phyloP scores from a whole-genome alignment of 176 grass and related monocot genomes.

The Paspalum vaginatum region DNA sequence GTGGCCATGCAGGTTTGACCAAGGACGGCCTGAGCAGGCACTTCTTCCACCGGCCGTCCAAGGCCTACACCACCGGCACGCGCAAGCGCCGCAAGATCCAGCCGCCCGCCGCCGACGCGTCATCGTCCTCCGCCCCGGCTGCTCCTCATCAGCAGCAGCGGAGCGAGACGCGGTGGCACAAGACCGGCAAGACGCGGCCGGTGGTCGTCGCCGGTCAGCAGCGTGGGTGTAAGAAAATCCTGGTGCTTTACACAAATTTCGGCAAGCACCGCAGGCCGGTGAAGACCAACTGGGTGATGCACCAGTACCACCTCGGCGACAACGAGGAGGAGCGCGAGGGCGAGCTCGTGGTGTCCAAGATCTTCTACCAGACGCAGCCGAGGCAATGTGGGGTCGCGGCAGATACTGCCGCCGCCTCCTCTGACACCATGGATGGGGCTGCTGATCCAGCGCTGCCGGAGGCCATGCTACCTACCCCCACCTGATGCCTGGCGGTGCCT shows the following conservation, averaged over 20 bases:
- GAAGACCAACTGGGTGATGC: slow-evolving; percentile 99
- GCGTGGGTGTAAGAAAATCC: slow-evolving; percentile 94
- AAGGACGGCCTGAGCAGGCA: slow-evolving; percentile 85
- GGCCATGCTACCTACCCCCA: not conserved
- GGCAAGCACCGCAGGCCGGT: slow-evolving; percentile 76
- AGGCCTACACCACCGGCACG: slow-evolving; percentile 94
- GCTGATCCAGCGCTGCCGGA: not conserved
- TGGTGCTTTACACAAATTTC: slow-evolving; percentile 95
- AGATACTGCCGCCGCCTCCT: not conserved
- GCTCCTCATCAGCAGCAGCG: slow-evolving; percentile 35
- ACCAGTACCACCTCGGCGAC: slow-evolving; percentile 92
- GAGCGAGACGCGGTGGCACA: slow-evolving; percentile 95
- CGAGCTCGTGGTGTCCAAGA: slow-evolving; percentile 94
- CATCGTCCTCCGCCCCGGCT: not conserved
- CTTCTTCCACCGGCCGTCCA: slow-evolving; percentile 95
- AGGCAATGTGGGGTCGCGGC: slow-evolving; percentile 59
- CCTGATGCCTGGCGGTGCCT: not conserved
- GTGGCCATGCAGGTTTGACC: slow-evolving; percentile 67
- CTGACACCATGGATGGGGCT: slow-evolving; percentile 8
- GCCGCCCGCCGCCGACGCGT: slow-evolving; percentile 8
- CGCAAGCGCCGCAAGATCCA: slow-evolving; percentile 94
- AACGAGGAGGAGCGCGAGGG: slow-evolving; percentile 83
- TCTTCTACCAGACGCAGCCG: slow-evolving; percentile 96
- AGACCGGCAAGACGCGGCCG: slow-evolving; percentile 90
- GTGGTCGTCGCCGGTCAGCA: slow-evolving; percentile 65